Conservation (phyloP, 1,284 basidiomycete genomes). For the Ceratobasidium sp. region DNA sequence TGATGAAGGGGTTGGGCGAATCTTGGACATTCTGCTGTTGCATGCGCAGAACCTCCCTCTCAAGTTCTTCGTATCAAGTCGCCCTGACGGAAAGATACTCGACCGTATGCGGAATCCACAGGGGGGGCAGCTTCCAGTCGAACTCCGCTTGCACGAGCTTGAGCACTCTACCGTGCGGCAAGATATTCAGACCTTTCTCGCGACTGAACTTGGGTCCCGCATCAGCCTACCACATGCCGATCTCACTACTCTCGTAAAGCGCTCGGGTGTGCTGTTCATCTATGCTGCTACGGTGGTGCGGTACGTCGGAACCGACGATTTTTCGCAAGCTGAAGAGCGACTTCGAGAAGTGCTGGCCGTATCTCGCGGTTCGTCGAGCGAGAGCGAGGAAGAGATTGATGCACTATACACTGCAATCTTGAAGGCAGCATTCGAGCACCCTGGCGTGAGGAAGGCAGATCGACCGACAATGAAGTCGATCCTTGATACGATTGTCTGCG, state of each 20-base stretch:
- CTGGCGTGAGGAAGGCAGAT: background rate
- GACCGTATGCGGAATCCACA: background rate
- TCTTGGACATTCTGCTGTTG: background rate
- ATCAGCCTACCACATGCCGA: background rate
- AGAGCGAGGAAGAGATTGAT: background rate
- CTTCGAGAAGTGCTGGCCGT: background rate
- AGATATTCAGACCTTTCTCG: background rate
- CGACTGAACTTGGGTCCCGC: background rate
- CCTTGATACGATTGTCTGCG: background rate
- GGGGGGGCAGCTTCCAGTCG: background rate
- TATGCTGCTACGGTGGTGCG: conserved; percentile 11
- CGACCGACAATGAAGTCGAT: background rate
- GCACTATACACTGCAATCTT: conserved; percentile 2
- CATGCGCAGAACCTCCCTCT: too few species aligned
- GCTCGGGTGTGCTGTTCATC: conserved; percentile 6
- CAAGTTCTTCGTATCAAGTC: too few species aligned
- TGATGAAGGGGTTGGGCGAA: background rate
- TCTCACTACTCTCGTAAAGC: background rate
- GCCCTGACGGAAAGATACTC: too few species aligned
- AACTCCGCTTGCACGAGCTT: conserved; percentile 1
- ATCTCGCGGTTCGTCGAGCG: background rate
- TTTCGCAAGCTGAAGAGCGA: background rate
- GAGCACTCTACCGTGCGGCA: background rate
- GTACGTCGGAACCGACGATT: background rate
- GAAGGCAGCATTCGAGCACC: background rate